Evolutionary conservation across 169 alveolate species (phyloP), one percentile per base, ranked within the genome.

Genomic region (Cryptosporidium viatorum): DNA sequence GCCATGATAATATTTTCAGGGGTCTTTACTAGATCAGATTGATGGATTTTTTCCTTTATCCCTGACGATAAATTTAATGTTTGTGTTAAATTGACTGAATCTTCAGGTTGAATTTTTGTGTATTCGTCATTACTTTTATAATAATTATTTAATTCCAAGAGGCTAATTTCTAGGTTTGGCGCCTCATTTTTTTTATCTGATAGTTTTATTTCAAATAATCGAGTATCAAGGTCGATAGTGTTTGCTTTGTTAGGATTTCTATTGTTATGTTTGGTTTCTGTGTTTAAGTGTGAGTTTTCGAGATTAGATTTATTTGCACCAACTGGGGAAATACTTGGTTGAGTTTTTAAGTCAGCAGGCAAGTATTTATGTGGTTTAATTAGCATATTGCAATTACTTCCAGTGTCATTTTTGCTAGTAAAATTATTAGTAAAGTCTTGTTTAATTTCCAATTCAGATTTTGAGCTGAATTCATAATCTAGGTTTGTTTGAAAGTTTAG

Each of bases 1-100:
- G 89, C 65, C 9, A 31, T 26, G 59, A 80, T 18, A 39, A 65
- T 65, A 26, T 65, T 67, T 37, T 39, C 70, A 10, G 89, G 75
- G 50, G 29, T 65, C 43, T 65, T 65, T 10, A 16, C 50, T 16
- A 5, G 0, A 65, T 37, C 33, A 5, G 43, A n/a, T 29, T 33
- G 71, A n/a, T 8, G 10, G 10, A n/a, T 12, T n/a, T 37, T 14
- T 16, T 35, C 50, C 2, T 43, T 12, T 9, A 6, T 35, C 45
- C 67, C 59, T 6, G n/a, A 45, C 39, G 84, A 70, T 26, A 70
- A 26, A 48, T 18, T 45, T 48, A 37, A 51, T 4, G 84, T 45
- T 43, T 31, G 16, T 7, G 31, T 12, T n/a, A 48, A 43, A 3
- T 9, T n/a, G 5, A 2, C 2, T 9, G 35, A 26, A 26, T n/a